Base-by-base conservation (phyloP, 371 early-diverging fungal species). In the Lichtheimia corymbifera region DNA sequence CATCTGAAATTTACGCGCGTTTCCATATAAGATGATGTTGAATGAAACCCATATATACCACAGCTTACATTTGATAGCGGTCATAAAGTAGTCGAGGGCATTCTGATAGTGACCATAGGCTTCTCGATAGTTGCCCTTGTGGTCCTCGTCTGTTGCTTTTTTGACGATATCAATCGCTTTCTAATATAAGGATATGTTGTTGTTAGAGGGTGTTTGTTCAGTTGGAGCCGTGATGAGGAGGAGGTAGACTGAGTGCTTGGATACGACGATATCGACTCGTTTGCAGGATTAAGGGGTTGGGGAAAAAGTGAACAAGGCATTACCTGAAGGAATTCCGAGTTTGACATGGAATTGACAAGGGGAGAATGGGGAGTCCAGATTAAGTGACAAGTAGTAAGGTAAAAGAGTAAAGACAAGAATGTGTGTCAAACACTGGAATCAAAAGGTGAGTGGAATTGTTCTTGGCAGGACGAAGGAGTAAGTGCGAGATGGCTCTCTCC, bases 71-170 rank as follows among this genome's bases (percentile, higher is more conserved):
- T 96, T 97, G 62, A 98, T 85, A 4, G 97, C 97, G 25, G 89
- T 88, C 88, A 95, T 83, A 71, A 97, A 98, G 72, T 93, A 95
- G 59, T 97, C 97, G 25, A 97, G 83, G 4, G 91, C 85, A 73
- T 91, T 88, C 61, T 85, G 85, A 70, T 98, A 98, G 53, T 83
- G 85, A 60, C 83, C 87, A 73, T 94, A 92, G 7, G 98, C 97
- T 65, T 94, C 94, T 61, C 94, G 93, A 67, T 91, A 93, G 75
- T 97, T 92, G 41, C 90, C 93, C 49, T 89, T 90, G 41, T 80
- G 84, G 78, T 97, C 98, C 67, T 95, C 96, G 55, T 95, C 94
- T 6, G 93, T 96, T 20, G 97, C 98, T 71, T 88, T 88, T 70
- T 92, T 95, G 41, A 94, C 94, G 54, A 96, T 86, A 53, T 91